These are phyloP conservation scores for Sphaerulina vaccinii DNA, from an alignment of 2,329 filamentous ascomycete species.

Conservation along the genomic window DNA sequence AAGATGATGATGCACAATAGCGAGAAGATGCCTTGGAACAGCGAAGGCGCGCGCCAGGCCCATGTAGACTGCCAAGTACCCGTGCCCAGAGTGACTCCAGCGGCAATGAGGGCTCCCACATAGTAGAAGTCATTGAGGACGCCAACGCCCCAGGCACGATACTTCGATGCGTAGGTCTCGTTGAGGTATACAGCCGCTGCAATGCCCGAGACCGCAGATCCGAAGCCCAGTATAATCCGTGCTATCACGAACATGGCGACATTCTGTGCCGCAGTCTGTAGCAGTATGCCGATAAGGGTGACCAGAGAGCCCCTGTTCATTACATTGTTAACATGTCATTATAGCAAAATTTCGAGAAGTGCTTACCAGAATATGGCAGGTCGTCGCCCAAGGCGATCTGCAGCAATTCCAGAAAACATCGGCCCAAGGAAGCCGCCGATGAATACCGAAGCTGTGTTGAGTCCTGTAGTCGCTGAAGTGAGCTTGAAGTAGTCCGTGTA, in stretches of 20 bases:
- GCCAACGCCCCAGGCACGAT: conserved; percentile 48
- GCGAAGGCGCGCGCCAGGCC: conserved; percentile 49
- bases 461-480: conserved; percentile 52
- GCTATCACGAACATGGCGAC: conserved; percentile 39
- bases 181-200: conserved; percentile 51
- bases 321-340: too few species aligned
- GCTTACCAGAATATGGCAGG: background rate
- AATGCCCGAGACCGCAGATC: conserved; percentile 44
- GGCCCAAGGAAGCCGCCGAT: conserved; percentile 47
- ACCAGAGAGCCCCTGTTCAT: conserved; percentile 31
- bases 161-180: conserved; percentile 50
- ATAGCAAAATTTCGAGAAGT: too few species aligned
- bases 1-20: conserved; percentile 45
- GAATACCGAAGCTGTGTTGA: conserved; percentile 58
- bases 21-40: conserved; percentile 46
- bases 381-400: background rate
- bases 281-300: conserved; percentile 47
- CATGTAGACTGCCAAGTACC: conserved; percentile 46
- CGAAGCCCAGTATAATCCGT: conserved; percentile 51
- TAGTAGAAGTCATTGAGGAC: conserved; percentile 43
- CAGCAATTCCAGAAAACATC: background rate
- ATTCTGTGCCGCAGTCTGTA: conserved; percentile 52
- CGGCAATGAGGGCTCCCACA: conserved; percentile 46
- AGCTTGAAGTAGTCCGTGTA: conserved; percentile 59
- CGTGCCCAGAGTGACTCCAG: conserved; percentile 49